phyloP scores from a whole-genome alignment of 495 filamentous ascomycete genomes.

The Cetradonia linearis region DNA sequence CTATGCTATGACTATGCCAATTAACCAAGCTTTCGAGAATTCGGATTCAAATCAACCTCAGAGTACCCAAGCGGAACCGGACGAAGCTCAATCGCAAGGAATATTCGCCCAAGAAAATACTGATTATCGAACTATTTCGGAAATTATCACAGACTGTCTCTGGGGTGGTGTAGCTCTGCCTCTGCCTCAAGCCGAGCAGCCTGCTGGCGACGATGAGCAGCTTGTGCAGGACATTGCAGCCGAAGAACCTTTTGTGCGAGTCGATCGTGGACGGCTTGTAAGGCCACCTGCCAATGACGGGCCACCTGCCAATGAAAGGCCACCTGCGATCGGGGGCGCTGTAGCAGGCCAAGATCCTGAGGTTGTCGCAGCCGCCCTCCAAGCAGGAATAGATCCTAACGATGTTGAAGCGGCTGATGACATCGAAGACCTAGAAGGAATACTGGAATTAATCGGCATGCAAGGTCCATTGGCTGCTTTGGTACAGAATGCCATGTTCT shows the following conservation, averaged over 20 bases:
- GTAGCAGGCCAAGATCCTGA: slow-evolving; percentile 32
- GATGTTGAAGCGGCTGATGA: slow-evolving; percentile 60
- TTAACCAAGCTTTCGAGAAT: background rate
- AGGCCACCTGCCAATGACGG: slow-evolving; percentile 17
- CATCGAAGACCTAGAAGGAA: slow-evolving; percentile 93
- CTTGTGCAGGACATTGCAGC: slow-evolving; percentile 46
- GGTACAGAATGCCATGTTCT: slow-evolving; percentile 90
- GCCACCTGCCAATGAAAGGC: background rate
- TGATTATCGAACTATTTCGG: slow-evolving; percentile 2
- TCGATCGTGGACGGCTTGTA: slow-evolving; percentile 32
- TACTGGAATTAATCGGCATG: slow-evolving; percentile 94
- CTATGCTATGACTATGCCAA: background rate
- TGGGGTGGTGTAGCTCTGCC: slow-evolving; percentile 50
- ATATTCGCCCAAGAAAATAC: background rate
- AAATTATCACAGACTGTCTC: slow-evolving; percentile 42
- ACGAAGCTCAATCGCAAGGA: background rate
- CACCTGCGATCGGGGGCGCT: slow-evolving; percentile 20
- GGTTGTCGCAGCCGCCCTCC: slow-evolving; percentile 33
- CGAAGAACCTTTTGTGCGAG: slow-evolving; percentile 55
- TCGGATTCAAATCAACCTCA: background rate
- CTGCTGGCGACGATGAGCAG: slow-evolving; percentile 45
- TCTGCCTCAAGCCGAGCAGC: slow-evolving; percentile 29
- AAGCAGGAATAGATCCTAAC: slow-evolving; percentile 47
- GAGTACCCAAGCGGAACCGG: background rate
- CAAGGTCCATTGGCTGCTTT: slow-evolving; percentile 82